Evolutionary conservation across 75 land plant genomes (phyloP).

Genomic region (Cryptomeria japonica): DNA sequence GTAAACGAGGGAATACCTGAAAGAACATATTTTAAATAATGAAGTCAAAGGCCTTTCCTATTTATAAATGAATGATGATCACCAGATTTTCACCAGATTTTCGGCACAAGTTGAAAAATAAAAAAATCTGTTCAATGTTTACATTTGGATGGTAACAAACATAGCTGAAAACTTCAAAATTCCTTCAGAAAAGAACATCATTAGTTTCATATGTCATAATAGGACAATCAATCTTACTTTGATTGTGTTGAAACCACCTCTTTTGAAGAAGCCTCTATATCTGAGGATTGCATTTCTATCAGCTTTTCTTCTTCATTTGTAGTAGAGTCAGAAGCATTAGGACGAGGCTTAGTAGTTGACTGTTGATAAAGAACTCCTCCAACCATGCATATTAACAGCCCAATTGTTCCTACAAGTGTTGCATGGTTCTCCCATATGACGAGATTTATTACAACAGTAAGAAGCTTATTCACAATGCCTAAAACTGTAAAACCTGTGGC

Average conservation of each 20-base stretch:
- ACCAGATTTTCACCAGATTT: background rate
- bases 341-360: conserved; percentile 42
- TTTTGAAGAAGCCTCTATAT: background rate
- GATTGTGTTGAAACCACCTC: background rate
- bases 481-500: conserved; percentile 96
- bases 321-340: conserved; percentile 14
- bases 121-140: background rate
- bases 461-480: conserved; percentile 91
- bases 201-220: background rate
- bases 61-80: background rate
- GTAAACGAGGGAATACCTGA: background rate
- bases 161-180: background rate
- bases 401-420: conserved; percentile 73
- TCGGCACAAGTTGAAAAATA: background rate
- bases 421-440: conserved; percentile 94
- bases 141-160: background rate
- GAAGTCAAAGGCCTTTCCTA: background rate
- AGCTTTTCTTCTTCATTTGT: conserved; percentile 54
- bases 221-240: background rate
- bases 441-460: conserved; percentile 90
- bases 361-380: conserved; percentile 94
- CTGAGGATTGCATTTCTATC: conserved; percentile 27
- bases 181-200: background rate
- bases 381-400: conserved; percentile 81
- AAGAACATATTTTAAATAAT: background rate